A percentile compares a stretch with the other conserved stretches of the same genome.
These are phyloP conservation scores for Silene uniflora DNA, from an alignment of 148 eudicot species.

Conservation along the genomic window DNA sequence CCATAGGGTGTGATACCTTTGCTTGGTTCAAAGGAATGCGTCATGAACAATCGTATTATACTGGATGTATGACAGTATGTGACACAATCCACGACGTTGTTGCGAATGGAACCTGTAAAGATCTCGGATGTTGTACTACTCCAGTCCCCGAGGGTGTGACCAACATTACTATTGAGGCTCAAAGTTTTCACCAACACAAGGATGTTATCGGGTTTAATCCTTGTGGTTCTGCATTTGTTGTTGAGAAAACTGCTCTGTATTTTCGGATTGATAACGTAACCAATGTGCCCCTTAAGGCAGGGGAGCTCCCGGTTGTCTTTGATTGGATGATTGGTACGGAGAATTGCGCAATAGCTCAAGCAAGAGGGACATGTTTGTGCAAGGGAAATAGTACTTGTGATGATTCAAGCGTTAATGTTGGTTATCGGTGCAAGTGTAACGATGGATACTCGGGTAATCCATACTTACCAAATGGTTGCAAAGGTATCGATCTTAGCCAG, in stretches of 20 bases:
- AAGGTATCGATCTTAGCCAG: no score
- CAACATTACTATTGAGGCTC: neutral
- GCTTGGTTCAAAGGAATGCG: constrained; percentile 7
- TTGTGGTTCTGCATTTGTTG: constrained; percentile 20
- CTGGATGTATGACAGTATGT: constrained; percentile 24
- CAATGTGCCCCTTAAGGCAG: neutral
- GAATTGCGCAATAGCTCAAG: constrained; percentile 12
- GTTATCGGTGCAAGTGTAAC: constrained; percentile 18
- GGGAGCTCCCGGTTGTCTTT: constrained; percentile 8
- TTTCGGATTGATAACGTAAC: neutral
- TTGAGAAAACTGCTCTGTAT: neutral
- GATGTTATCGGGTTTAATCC: constrained; percentile 9
- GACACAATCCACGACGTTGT: neutral
- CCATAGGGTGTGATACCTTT: constrained; percentile 23
- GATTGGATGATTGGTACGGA: constrained; percentile 22
- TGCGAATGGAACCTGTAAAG: constrained; percentile 7
- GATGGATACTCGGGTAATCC: constrained; percentile 20
- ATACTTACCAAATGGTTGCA: constrained; percentile 17
- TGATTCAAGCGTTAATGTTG: neutral
- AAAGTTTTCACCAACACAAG: neutral
- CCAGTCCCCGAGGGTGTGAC: constrained; percentile 8
- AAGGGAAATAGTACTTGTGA: neutral
- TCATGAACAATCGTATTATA: neutral
- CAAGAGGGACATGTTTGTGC: constrained; percentile 13
- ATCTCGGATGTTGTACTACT: constrained; percentile 18